Evolutionary conservation across 2,329 filamentous ascomycete species (phyloP), one percentile per base, ranked within the genome.

Genomic region (Aspergillus sp.): DNA sequence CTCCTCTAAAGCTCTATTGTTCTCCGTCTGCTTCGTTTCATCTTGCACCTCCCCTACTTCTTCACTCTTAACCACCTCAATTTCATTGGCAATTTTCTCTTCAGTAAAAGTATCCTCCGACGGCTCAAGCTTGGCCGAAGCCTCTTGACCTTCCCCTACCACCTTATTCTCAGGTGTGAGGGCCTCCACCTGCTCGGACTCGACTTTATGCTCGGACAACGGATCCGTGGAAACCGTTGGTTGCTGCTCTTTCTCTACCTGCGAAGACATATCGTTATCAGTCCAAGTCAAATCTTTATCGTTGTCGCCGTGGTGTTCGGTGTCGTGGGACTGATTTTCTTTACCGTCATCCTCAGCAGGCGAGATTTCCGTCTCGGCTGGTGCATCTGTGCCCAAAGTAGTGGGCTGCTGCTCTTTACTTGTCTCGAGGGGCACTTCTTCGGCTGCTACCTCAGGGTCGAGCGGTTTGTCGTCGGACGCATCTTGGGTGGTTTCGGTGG

Each of bases 311-410:
- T 68, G 68, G 59, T 68, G 67, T 64, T 69, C 69, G 60, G 64
- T 70, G 69, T 71, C 74, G 69, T 72, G 75, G 71, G 70, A 73
- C 72, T 75, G 74, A 71, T 73, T 70, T 64, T 77, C 74, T 74
- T 77, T 76, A 77, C 74, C 74, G 68, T 77, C 73, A 68, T 73
- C 67, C 69, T 76, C 71, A 68, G 67, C 68, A 70, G 70, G 69
- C 61, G 64, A 64, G 64, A 62, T 51, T 65, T 65, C 68, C 64
- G 64, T 69, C 55, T 68, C 64, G 62, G 59, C 59, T 56, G 62
- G 62, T 43, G 61, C 39, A 54, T 66, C 68, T 51, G 62, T 53
- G 55, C 55, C 53, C 44, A 66, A n/a, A 36, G 13, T 36, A 36
- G 34, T 36, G 57, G 26, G 59, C 12, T 56, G 39, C 48, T 65